These are phyloP conservation scores for Ceratobasidium sp. DNA, from an alignment of 1,284 basidiomycete species.

Conservation along the genomic window DNA sequence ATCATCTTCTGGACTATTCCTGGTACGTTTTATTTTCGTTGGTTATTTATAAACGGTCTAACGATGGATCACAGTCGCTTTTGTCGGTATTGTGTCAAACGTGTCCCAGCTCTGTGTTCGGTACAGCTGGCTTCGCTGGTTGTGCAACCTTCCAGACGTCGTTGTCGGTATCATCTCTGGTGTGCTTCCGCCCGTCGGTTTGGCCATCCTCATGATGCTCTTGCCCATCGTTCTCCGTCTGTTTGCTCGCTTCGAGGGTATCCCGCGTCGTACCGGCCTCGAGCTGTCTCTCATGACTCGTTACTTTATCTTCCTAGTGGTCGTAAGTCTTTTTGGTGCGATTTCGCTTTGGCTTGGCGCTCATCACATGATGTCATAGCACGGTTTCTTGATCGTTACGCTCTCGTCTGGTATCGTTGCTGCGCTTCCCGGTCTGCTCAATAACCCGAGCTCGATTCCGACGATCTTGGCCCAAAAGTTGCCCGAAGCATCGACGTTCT, in stretches of 20 bases:
- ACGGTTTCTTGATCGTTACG: constrained; percentile 73
- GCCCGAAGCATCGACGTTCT: constrained; percentile 78
- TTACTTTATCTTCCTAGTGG: constrained; percentile 76
- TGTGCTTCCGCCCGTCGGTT: constrained; percentile 71
- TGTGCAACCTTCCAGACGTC: constrained; percentile 60
- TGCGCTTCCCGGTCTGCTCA: constrained; percentile 52
- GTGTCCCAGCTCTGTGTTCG: constrained; percentile 53
- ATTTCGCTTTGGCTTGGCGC: neutral
- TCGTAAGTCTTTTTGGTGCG: constrained; percentile 58
- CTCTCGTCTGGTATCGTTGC: constrained; percentile 68
- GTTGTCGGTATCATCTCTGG: constrained; percentile 72
- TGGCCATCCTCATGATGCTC: constrained; percentile 74
- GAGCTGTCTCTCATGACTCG: constrained; percentile 78
- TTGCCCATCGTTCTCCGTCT: constrained; percentile 70
- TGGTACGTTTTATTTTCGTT: constrained; percentile 51
- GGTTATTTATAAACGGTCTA: constrained; percentile 50
- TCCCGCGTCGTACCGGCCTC: constrained; percentile 72
- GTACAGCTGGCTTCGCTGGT: constrained; percentile 70
- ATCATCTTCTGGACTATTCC: constrained; percentile 79
- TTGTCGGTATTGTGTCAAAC: constrained; percentile 59
- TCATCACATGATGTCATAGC: constrained; percentile 51
- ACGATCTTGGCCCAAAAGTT: constrained; percentile 65
- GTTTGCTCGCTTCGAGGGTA: constrained; percentile 73
- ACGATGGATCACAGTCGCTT: constrained; percentile 68
- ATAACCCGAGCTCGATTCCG: constrained; percentile 62